These are phyloP conservation scores for Lactifluus subvellereus DNA, from an alignment of 768 basidiomycete species.

Conservation along the genomic window DNA sequence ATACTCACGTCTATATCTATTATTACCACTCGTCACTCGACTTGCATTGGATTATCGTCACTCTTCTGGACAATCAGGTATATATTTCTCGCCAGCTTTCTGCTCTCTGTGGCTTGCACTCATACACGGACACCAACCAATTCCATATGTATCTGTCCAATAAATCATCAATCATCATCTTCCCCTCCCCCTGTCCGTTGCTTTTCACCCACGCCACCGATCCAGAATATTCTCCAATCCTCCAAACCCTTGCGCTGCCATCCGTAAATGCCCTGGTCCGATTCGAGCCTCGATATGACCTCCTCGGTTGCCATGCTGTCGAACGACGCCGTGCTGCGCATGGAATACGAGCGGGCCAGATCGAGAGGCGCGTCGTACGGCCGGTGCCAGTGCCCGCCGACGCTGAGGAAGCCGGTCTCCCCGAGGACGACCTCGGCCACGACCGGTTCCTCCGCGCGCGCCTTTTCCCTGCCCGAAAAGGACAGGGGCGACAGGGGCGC, in stretches of 20 bases:
- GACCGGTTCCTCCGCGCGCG: slow-evolving; percentile 41
- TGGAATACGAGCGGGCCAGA: slow-evolving; percentile 42
- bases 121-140: neutral
- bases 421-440: slow-evolving; percentile 58
- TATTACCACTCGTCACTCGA: neutral
- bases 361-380: slow-evolving; percentile 28
- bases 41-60: slow-evolving; percentile 7
- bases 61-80: slow-evolving; percentile 2
- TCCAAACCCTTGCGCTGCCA: slow-evolving; percentile 69
- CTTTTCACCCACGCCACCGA: slow-evolving; percentile 50
- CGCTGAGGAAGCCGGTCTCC: slow-evolving; percentile 50
- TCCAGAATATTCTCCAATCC: slow-evolving; percentile 81
- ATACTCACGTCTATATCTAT: slow-evolving; percentile 1
- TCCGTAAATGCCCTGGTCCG: slow-evolving; percentile 66
- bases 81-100: neutral
- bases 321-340: slow-evolving; percentile 40
- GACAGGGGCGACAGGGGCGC: slow-evolving; percentile 38
- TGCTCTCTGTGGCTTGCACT: slow-evolving; percentile 1
- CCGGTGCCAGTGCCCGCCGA: slow-evolving; percentile 46
- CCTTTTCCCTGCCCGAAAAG: slow-evolving; percentile 44
- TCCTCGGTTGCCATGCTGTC: slow-evolving; percentile 52
- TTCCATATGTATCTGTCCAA: slow-evolving; percentile 16
- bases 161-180: slow-evolving; percentile 25
- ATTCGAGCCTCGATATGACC: slow-evolving; percentile 39
- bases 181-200: slow-evolving; percentile 31